Evolutionary conservation across 2,329 filamentous ascomycete species (phyloP), one percentile per base, ranked within the genome.

Genomic region (Macrophomina phaseolina): DNA sequence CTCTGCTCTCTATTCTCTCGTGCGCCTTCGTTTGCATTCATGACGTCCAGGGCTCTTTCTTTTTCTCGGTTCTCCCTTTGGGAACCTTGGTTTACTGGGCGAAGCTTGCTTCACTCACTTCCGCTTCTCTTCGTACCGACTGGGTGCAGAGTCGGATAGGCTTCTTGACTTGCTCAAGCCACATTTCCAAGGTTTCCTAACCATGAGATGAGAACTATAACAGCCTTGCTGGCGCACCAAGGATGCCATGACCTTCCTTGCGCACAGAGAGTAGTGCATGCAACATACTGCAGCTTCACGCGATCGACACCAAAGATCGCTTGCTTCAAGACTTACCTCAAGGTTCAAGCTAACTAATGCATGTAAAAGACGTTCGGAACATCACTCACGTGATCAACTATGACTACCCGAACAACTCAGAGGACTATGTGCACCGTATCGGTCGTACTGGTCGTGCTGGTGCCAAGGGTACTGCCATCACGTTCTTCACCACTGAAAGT

Each of bases 341-440:
- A 82, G 76, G 77, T 80, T 88, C 48, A 67, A 64, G 88, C 93
- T 97, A 96, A 97, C 91, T 86, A 88, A 81, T 86, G 80, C 84
- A 81, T 85, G 77, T 83, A 79, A 97, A 67, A 98, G 95, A 99
- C 91, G 95, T 99, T 86, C 94, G 94, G 85, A 97, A 99, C 88
- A 99, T 99, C 86, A 98, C 95, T 84, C 95, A 99, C 85, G 95
- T 99, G 84, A 88, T 99, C 85, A 98, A 98, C 90, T 97, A 98
- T 92, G 95, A 98, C 82, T 98, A 98, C 83, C 94, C 94, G 81
- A 98, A 98, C 86, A 98, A 90, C 80, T 89, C 87, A 75, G 87
- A 90, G 80, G 87, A 90, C 76, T 90, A 90, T 75, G 86, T 90
- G 78, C 87, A 90, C 79, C 87, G 87, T 77, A 89, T 89, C 78